phyloP scores from a whole-genome alignment of 1,139 yeast genomes.

The Candida labiduridarum region DNA sequence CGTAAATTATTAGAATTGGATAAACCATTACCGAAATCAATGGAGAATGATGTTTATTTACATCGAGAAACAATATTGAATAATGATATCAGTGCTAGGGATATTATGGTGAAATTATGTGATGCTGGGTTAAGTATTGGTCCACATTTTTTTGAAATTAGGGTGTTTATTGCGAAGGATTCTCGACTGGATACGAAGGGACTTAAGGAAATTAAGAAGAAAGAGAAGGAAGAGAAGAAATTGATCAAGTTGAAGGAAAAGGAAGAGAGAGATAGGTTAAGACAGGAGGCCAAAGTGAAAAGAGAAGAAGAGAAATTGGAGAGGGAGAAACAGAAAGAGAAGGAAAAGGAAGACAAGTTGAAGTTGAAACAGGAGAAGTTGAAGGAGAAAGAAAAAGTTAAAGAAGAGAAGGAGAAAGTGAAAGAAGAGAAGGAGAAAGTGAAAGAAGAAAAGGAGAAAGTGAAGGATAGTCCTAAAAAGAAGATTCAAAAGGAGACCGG shows the following conservation, averaged over 20 bases:
- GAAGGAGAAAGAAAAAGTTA: slow-evolving; percentile 15
- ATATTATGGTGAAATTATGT: slow-evolving; percentile 85
- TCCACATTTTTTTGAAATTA: slow-evolving; percentile 77
- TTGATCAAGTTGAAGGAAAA: slow-evolving; percentile 12
- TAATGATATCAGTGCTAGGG: slow-evolving; percentile 62
- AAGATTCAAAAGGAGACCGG: slow-evolving; percentile 12
- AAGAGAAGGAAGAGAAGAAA: slow-evolving; percentile 26
- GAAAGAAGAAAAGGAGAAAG: slow-evolving; percentile 15
- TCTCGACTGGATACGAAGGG: slow-evolving; percentile 47
- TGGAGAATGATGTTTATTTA: slow-evolving; percentile 23
- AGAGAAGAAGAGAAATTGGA: slow-evolving; percentile 30
- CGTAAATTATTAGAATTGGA: slow-evolving; percentile 41
- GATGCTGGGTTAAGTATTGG: slow-evolving; percentile 76
- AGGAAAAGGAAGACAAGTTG: slow-evolving; percentile 15
- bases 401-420: slow-evolving; percentile 4
- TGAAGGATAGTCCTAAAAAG: slow-evolving; percentile 13
- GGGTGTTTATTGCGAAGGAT: slow-evolving; percentile 81
- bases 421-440: slow-evolving; percentile 6
- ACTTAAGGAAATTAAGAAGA: slow-evolving; percentile 36
- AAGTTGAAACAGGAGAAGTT: slow-evolving; percentile 6
- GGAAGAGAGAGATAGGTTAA: slow-evolving; percentile 5
- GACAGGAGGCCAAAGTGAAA: slow-evolving; percentile 19
- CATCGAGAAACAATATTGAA: slow-evolving; percentile 47
- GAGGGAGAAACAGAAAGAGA: slow-evolving; percentile 21
- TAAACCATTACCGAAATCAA: slow-evolving; percentile 28